These are phyloP conservation scores for Camelina hispida DNA, from an alignment of 345 rosid genomes.

Conservation along the genomic window DNA sequence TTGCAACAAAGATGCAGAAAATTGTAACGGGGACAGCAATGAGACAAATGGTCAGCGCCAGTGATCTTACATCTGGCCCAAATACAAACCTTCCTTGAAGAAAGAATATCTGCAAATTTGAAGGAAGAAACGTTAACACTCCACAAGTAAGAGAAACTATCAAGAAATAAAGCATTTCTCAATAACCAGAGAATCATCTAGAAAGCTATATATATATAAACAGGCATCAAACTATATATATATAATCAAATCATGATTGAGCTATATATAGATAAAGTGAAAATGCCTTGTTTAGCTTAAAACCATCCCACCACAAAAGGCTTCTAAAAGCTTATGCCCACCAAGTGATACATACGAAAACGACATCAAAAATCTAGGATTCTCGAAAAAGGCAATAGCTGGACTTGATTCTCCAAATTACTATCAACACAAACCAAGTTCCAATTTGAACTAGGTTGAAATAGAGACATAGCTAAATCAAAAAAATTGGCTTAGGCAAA, in stretches of 20 bases:
- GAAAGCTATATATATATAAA: constrained; percentile 21
- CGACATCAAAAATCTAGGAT: constrained; percentile 23
- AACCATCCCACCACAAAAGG: background rate
- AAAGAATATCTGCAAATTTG: constrained; percentile 71
- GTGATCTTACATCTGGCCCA: constrained; percentile 97
- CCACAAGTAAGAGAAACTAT: background rate
- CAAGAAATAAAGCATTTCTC: background rate
- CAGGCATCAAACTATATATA: constrained; percentile 6
- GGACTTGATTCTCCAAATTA: background rate
- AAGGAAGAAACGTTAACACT: constrained; percentile 4
- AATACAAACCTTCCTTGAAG: constrained; percentile 90
- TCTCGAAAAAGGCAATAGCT: background rate
- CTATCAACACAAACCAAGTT: constrained; percentile 1
- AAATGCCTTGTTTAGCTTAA: background rate
- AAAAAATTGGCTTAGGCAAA: no score
- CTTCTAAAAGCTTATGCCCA: background rate
- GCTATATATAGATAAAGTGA: constrained; percentile 11
- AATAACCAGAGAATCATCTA: background rate
- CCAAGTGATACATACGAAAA: constrained; percentile 10
- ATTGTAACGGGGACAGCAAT: constrained; percentile 78
- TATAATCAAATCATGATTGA: constrained; percentile 16
- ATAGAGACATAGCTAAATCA: background rate
- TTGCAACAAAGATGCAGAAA: constrained; percentile 87
- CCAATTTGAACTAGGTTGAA: constrained; percentile 28
- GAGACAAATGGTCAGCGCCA: constrained; percentile 78